These are phyloP conservation scores for Pisolithus sp. DNA, from an alignment of 768 basidiomycete genomes.

Conservation along the genomic window DNA sequence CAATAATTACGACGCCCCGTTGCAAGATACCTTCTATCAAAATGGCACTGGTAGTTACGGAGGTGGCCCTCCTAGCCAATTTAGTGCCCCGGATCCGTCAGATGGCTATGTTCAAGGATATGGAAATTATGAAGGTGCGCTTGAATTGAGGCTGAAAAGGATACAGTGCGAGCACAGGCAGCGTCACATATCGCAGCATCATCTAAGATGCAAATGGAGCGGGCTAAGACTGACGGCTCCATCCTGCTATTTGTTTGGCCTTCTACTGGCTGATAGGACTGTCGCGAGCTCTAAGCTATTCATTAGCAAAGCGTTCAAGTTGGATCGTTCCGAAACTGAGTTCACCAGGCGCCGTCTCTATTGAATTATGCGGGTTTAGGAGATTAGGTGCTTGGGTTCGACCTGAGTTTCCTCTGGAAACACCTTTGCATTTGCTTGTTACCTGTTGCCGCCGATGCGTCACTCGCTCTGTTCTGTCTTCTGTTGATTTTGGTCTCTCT, in stretches of 20 bases:
- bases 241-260: slow-evolving; percentile 16
- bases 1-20: slow-evolving; percentile 58
- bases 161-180: slow-evolving; percentile 38
- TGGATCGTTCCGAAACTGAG: slow-evolving; percentile 28
- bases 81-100: slow-evolving; percentile 39
- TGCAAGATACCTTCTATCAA: slow-evolving; percentile 63
- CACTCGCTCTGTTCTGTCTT: slow-evolving; percentile 38
- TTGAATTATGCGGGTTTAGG: slow-evolving; percentile 13
- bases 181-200: slow-evolving; percentile 26
- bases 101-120: slow-evolving; percentile 53
- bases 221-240: slow-evolving; percentile 40
- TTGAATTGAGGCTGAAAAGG: slow-evolving; percentile 58
- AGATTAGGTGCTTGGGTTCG: slow-evolving; percentile 12
- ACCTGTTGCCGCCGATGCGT: slow-evolving; percentile 32
- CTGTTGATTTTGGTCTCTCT: slow-evolving; percentile 34
- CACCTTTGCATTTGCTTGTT: slow-evolving; percentile 8
- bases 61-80: slow-evolving; percentile 44
- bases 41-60: slow-evolving; percentile 57
- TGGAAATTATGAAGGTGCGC: slow-evolving; percentile 81
- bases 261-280: slow-evolving; percentile 29
- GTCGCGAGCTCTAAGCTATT: slow-evolving; percentile 43
- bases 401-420: slow-evolving; percentile 20
- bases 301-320: slow-evolving; percentile 41
- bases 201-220: slow-evolving; percentile 43
- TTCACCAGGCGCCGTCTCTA: slow-evolving; percentile 13